phyloP scores from a whole-genome alignment of 202 grass and related monocot genomes.

The Cymbopogon flexuosus region DNA sequence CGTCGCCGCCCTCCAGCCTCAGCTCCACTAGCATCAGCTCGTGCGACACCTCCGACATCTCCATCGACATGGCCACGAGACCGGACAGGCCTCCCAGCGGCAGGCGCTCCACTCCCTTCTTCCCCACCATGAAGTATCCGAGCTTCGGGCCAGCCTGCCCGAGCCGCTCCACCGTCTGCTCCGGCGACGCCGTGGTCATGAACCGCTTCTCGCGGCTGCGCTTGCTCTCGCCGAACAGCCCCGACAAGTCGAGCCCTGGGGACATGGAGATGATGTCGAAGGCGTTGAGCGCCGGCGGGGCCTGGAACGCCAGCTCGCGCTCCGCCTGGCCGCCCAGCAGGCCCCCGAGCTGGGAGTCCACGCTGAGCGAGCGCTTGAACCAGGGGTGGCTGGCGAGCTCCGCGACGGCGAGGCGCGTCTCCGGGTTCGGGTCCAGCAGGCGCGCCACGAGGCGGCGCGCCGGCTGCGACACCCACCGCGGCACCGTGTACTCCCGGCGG shows the following conservation, averaged over 20 bases:
- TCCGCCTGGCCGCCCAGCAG: constrained; percentile 28
- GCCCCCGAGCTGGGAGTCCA: constrained; percentile 69
- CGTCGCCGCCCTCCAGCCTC: constrained; percentile 47
- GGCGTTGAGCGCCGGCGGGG: constrained; percentile 51
- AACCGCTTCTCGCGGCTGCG: constrained; percentile 47
- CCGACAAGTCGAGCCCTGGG: constrained; percentile 66
- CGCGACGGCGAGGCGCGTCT: constrained; percentile 58
- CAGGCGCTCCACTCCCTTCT: constrained; percentile 36
- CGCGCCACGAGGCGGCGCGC: constrained; percentile 52
- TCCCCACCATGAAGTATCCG: constrained; percentile 61
- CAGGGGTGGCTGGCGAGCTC: constrained; percentile 60
- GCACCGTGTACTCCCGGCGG: constrained; percentile 57
- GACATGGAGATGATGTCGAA: constrained; percentile 90
- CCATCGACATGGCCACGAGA: constrained; percentile 54
- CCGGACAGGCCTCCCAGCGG: constrained; percentile 34
- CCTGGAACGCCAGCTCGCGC: constrained; percentile 32
- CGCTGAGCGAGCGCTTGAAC: constrained; percentile 84
- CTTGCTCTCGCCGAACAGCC: constrained; percentile 47
- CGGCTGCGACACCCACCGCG: constrained; percentile 52
- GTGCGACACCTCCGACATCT: constrained; percentile 54
- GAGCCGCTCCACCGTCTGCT: constrained; percentile 54
- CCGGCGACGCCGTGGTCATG: constrained; percentile 54
- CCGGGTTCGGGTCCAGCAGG: constrained; percentile 86
- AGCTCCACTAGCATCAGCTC: constrained; percentile 68
- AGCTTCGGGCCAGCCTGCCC: constrained; percentile 44